A percentile compares a stretch with the other conserved stretches of the same genome.
phyloP scores from a whole-genome alignment of 345 rosid genomes.

The Hirschfeldia incana region DNA sequence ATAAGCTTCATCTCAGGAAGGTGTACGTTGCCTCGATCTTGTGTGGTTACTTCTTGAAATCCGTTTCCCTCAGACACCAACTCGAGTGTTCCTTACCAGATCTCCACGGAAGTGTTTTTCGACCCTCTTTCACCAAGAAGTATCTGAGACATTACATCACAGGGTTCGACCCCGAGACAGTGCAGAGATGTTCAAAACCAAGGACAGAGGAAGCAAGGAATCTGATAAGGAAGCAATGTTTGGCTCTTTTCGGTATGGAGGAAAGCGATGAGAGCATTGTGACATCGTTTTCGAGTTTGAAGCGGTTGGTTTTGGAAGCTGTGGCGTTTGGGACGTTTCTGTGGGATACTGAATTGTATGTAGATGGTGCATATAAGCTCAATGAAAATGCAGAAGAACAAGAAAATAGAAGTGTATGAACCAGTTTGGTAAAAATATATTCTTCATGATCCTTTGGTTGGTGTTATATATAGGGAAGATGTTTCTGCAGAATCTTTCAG shows the following conservation, averaged over 20 bases:
- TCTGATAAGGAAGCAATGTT: constrained; percentile 73
- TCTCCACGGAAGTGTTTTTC: not conserved
- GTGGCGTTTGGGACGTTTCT: constrained; percentile 90
- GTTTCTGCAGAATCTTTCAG: not conserved
- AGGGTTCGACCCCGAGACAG: constrained; percentile 66
- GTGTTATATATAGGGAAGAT: constrained; percentile 13
- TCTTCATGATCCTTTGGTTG: constrained; percentile 18
- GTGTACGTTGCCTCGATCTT: constrained; percentile 68
- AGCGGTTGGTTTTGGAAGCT: constrained; percentile 86
- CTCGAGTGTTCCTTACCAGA: constrained; percentile 56
- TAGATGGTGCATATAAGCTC: constrained; percentile 63
- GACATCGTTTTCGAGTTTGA: constrained; percentile 83
- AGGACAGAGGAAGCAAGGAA: constrained; percentile 66
- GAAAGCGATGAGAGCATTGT: constrained; percentile 52
- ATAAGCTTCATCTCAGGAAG: constrained; percentile 48
- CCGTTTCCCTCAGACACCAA: constrained; percentile 66
- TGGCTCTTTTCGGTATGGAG: constrained; percentile 68
- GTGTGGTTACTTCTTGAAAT: constrained; percentile 87
- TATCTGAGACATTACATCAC: constrained; percentile 64
- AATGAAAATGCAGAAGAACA: constrained; percentile 36
- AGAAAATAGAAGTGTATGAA: constrained; percentile 37
- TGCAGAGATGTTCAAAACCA: constrained; percentile 68
- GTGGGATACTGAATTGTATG: constrained; percentile 83
- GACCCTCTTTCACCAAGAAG: constrained; percentile 9
- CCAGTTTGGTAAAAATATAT: not conserved